Evolutionary conservation across 2,329 filamentous ascomycete genomes (phyloP), one percentile per base, ranked within the genome.

Genomic region (Clonostachys solani): DNA sequence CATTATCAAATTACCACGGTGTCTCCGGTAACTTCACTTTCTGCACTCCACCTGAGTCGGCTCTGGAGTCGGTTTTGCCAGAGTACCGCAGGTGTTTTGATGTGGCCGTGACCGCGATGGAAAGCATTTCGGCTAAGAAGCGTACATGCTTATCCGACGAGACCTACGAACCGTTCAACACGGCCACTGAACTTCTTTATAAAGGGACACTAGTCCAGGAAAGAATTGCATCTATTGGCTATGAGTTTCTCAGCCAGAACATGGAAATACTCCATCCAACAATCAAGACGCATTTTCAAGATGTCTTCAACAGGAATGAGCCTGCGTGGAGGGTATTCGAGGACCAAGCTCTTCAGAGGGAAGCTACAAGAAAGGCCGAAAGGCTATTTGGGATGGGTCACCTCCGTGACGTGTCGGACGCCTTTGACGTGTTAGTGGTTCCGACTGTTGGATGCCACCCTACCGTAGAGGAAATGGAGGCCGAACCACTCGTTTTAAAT

Each of bases 171-270:
- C 59, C 68, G 2, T 77, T 80, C 46, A 67, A 75, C 46, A 67
- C 69, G 46, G 75, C 72, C 2, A 74, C 71, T 8, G 64, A 71
- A 49, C 63, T 81, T 5, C 63, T 81, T 2, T 81, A 81, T 55
- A 71, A 77, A 35, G 75, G 75, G 4, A 72, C 74, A 0, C 72
- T 80, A 50, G 73, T 81, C 4, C 71, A 68, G 10, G 77, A 81
- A 56, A 68, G 77, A 13, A 72, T 78, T 50, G 72, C 73, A 4
- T 70, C 73, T 16, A 75, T 75, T 40, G 50, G 51, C 17, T 55
- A 61, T 43, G 56, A n/a, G 46, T 54, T 18, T 57, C 58, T 47
- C 48, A 53, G 12, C 40, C 66, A 41, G 58, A 61, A 35, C 58
- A 59, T 46, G 53, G 60, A 15, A 64, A 63, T 49, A 64, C 65